phyloP scores from a whole-genome alignment of 768 basidiomycete species.

The Pulveroboletus sp. region DNA sequence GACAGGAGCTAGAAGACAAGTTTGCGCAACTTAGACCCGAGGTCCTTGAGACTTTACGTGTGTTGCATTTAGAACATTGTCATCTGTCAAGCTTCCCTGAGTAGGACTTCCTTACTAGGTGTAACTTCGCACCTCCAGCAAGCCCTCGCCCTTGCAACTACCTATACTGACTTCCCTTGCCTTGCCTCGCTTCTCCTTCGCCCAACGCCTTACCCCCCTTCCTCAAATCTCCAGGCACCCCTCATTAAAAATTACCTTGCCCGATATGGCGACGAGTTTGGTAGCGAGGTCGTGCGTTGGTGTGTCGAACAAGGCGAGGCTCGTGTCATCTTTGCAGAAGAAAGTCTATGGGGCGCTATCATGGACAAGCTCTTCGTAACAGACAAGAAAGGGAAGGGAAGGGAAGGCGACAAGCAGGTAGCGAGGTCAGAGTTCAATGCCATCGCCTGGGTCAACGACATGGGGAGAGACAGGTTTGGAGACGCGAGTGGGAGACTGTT shows the following conservation, averaged over 20 bases:
- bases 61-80: conserved; percentile 22
- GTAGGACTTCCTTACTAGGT: conserved; percentile 38
- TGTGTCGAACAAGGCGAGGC: conserved; percentile 88
- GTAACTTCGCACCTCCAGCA: conserved; percentile 57
- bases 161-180: conserved; percentile 79
- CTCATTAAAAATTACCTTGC: conserved; percentile 71
- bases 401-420: conserved; percentile 34
- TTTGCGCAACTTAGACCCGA: conserved; percentile 72
- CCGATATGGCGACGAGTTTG: conserved; percentile 76
- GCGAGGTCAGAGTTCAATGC: conserved; percentile 41
- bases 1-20: conserved; percentile 54
- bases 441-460: conserved; percentile 85
- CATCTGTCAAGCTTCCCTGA: not conserved
- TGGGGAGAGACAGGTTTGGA: conserved; percentile 63
- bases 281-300: conserved; percentile 87
- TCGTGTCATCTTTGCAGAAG: conserved; percentile 76
- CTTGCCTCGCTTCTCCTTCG: conserved; percentile 82
- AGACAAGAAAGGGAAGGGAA: conserved; percentile 21
- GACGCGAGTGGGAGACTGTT: conserved; percentile 62
- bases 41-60: conserved; percentile 77
- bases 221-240: conserved; percentile 57
- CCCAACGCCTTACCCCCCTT: conserved; percentile 55
- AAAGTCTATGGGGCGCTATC: conserved; percentile 53
- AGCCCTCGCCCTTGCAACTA: conserved; percentile 81
- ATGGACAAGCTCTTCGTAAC: conserved; percentile 66